phyloP scores from a whole-genome alignment of 306 rosid species.

The Vigna angularis region DNA sequence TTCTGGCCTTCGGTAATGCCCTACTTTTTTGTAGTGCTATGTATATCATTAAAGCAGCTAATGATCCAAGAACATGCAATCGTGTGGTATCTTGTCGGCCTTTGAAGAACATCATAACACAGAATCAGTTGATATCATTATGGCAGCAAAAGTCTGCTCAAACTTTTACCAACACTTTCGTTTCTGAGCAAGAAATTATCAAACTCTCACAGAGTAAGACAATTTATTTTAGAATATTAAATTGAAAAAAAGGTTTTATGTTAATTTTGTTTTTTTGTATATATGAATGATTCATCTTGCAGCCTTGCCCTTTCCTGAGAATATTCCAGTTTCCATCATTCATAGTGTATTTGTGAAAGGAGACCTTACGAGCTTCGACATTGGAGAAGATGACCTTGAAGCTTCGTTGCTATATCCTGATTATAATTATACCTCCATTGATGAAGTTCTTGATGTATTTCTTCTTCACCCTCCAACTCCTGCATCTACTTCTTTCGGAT shows the following conservation, averaged over 20 bases:
- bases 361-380: slow-evolving; percentile 43
- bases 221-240: no score
- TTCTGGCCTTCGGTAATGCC: no score
- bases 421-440: slow-evolving; percentile 38
- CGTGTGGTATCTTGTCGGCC: background rate
- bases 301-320: slow-evolving; percentile 45
- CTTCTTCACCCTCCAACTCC: slow-evolving; percentile 43
- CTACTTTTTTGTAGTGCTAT: no score
- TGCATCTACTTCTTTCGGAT: slow-evolving; percentile 9
- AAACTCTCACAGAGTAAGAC: background rate
- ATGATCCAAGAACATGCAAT: background rate
- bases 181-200: background rate
- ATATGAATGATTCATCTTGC: background rate
- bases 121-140: background rate
- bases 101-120: background rate
- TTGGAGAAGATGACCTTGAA: slow-evolving; percentile 47
- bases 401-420: slow-evolving; percentile 52
- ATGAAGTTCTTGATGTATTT: slow-evolving; percentile 53
- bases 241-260: no score
- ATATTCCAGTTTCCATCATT: slow-evolving; percentile 47
- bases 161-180: background rate
- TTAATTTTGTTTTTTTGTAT: no score
- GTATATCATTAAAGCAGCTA: background rate
- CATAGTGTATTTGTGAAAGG: slow-evolving; percentile 51
- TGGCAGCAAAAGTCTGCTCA: background rate